Percentiles rank a stretch among this genome's conserved stretches.
Evolutionary conservation across 2,329 filamentous ascomycete species (phyloP).

Genomic region (Venturia effusa): DNA sequence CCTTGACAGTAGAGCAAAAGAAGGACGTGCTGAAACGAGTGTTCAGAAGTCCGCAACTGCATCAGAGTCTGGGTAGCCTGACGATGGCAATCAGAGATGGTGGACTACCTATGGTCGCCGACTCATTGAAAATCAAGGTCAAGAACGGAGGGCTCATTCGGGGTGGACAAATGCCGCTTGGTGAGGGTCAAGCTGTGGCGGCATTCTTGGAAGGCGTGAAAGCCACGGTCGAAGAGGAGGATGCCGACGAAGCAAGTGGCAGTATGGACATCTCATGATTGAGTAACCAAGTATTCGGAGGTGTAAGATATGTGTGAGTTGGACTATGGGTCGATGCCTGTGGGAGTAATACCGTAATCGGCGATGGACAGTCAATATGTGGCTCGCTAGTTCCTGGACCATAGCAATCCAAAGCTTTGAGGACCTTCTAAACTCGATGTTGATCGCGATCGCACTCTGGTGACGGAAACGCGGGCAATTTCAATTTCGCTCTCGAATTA

Average conservation of each 20-base stretch:
- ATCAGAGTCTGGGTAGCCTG: conserved; percentile 73
- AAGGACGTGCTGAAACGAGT: conserved; percentile 70
- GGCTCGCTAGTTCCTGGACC: no score
- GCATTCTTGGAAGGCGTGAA: conserved; percentile 86
- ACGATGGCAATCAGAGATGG: conserved; percentile 85
- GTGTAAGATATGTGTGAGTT: background rate
- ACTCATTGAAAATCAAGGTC: conserved; percentile 71
- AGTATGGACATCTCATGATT: conserved; percentile 1
- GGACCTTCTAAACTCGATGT: no score
- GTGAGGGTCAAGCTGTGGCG: conserved; percentile 79
- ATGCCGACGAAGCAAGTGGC: background rate
- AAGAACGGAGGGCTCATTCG: conserved; percentile 74
- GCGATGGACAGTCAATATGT: no score
- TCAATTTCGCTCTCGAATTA: no score
- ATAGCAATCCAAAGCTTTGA: no score
- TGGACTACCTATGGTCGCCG: conserved; percentile 78
- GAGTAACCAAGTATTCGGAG: no score
- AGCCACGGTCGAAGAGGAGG: conserved; percentile 45
- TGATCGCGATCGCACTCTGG: no score
- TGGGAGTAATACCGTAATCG: background rate
- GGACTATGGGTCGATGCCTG: background rate
- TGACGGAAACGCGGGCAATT: no score
- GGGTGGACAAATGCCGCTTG: conserved; percentile 70
- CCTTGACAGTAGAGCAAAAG: conserved; percentile 66
- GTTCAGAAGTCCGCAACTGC: conserved; percentile 79